Evolutionary conservation across 805 yeast genomes (phyloP).

Genomic region (Cephaloascus albidus): DNA sequence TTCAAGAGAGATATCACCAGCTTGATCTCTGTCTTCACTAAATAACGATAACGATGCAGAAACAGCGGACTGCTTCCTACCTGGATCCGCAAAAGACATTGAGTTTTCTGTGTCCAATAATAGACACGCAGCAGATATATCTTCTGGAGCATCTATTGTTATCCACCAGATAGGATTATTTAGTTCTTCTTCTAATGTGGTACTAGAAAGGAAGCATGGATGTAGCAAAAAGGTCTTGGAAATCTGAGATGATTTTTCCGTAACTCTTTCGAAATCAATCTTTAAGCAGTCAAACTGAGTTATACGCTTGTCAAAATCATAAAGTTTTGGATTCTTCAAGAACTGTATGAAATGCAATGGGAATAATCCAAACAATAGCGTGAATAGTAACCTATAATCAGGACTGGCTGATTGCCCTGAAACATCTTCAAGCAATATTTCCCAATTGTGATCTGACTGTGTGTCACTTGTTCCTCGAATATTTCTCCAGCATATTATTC

Average conservation of each 20-base stretch:
- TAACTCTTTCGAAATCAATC: background rate
- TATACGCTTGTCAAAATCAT: background rate
- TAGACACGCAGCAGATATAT: background rate
- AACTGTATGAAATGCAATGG: background rate
- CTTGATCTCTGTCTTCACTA: background rate
- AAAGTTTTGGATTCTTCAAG: background rate
- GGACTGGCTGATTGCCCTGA: background rate
- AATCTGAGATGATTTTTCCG: background rate
- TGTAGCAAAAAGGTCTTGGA: background rate
- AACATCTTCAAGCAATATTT: background rate
- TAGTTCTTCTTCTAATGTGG: background rate
- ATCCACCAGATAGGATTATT: background rate
- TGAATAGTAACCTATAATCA: background rate
- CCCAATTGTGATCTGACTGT: background rate
- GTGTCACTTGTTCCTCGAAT: too few relatives aligned
- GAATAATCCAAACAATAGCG: background rate
- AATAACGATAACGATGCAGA: background rate
- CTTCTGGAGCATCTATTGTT: background rate
- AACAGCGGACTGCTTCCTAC: background rate
- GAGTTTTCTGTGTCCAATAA: background rate
- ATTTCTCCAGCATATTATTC: conserved; percentile 28
- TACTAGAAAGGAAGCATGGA: background rate
- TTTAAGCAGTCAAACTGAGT: too few relatives aligned
- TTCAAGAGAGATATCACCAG: background rate
- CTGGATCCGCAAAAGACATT: background rate